Conservation (phyloP, 2,329 filamentous ascomycete species). For the Aspergillus japonicus region DNA sequence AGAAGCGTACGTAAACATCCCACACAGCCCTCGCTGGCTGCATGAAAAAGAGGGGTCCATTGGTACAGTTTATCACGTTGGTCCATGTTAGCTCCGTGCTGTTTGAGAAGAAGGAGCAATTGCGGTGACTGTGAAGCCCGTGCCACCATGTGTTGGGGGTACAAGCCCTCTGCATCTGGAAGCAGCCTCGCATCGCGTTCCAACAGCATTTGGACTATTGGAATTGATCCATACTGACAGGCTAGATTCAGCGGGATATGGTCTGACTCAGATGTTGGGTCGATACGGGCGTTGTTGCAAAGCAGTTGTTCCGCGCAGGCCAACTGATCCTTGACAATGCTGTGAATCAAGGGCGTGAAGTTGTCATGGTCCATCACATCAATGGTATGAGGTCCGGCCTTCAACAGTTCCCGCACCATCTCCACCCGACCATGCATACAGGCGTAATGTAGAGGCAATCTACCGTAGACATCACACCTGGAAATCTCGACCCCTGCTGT, state of each 20-base stretch:
- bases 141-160: constrained; percentile 94
- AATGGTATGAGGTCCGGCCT: constrained; percentile 70
- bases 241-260: constrained; percentile 93
- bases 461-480: constrained; percentile 86
- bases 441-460: constrained; percentile 91
- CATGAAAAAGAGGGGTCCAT: constrained; percentile 95
- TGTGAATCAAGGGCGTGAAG: constrained; percentile 92
- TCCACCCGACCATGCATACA: constrained; percentile 89
- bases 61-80: constrained; percentile 94
- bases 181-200: constrained; percentile 77
- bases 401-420: constrained; percentile 73
- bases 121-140: constrained; percentile 79
- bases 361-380: constrained; percentile 93
- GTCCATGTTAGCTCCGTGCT: constrained; percentile 85
- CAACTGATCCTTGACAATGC: constrained; percentile 83
- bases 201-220: constrained; percentile 81
- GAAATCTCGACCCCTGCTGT: constrained; percentile 71
- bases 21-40: constrained; percentile 92
- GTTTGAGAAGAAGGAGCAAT: constrained; percentile 74
- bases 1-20: constrained; percentile 80
- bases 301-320: constrained; percentile 78
- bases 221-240: constrained; percentile 85
- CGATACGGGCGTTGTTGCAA: constrained; percentile 74
- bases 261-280: constrained; percentile 81
- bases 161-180: constrained; percentile 94